Conservation (phyloP, 2,329 filamentous ascomycete species). For the Shiraia bambusicola region DNA sequence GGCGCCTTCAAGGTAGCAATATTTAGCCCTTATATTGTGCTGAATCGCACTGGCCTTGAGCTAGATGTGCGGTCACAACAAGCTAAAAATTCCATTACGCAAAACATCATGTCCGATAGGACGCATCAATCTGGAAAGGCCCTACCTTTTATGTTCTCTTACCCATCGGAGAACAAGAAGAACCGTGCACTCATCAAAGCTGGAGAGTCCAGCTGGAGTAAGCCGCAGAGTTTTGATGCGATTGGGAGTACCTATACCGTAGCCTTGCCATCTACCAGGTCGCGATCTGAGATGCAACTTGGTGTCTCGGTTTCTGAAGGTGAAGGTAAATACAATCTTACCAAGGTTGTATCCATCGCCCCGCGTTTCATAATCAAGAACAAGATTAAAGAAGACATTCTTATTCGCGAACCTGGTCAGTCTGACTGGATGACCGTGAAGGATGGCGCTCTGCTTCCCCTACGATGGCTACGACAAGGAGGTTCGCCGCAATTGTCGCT, state of each 20-base stretch:
- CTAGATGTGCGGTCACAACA: constrained; percentile 87
- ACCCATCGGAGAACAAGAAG: constrained; percentile 80
- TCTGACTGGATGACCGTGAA: constrained; percentile 79
- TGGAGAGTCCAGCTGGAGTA: constrained; percentile 92
- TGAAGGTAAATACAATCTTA: constrained; percentile 96
- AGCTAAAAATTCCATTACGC: constrained; percentile 79
- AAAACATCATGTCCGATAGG: constrained; percentile 62
- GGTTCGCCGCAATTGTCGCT: constrained; percentile 86
- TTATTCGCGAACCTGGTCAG: constrained; percentile 88
- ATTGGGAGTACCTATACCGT: constrained; percentile 92
- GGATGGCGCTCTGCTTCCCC: constrained; percentile 75
- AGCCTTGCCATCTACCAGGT: constrained; percentile 71
- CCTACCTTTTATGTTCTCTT: constrained; percentile 95
- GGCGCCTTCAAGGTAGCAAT: constrained; percentile 95
- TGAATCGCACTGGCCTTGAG: constrained; percentile 92
- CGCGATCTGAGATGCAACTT: constrained; percentile 80
- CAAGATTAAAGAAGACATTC: constrained; percentile 82
- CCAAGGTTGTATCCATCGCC: constrained; percentile 89
- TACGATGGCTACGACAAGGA: constrained; percentile 85
- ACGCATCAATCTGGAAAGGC: constrained; percentile 68
- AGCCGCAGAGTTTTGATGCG: constrained; percentile 95
- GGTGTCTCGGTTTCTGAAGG: constrained; percentile 87
- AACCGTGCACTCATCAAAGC: constrained; percentile 88
- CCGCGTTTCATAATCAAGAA: constrained; percentile 94
- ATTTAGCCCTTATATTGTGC: constrained; percentile 89